phyloP scores from a whole-genome alignment of 225 moss, liverwort and hornwort species.

The Climacium dendroides region DNA sequence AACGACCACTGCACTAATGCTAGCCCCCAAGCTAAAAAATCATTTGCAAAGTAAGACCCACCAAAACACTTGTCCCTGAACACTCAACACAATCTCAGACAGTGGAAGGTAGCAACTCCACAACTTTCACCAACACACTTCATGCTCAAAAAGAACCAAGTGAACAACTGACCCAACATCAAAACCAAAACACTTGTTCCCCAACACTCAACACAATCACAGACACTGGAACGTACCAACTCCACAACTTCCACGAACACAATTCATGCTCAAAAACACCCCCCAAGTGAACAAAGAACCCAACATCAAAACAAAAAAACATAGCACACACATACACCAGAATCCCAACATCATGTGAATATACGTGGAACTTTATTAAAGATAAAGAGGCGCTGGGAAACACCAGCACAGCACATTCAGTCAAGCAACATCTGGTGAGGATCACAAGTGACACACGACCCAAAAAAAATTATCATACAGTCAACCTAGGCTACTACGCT shows the following conservation, averaged over 20 bases:
- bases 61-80: too few species aligned
- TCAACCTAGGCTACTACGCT: neutral
- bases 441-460: neutral
- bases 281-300: neutral
- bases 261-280: neutral
- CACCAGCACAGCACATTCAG: neutral
- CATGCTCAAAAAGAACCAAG: neutral
- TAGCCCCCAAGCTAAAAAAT: too few species aligned
- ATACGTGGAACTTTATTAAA: neutral
- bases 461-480: constrained; percentile 23
- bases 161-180: neutral
- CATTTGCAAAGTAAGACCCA: too few species aligned
- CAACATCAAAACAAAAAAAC: accelerated
- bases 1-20: neutral
- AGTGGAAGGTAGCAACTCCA: neutral
- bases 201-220: neutral
- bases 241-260: too few species aligned
- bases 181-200: too few species aligned
- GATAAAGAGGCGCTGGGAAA: neutral
- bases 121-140: neutral
- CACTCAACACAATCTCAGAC: neutral
- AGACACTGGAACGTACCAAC: neutral
- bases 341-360: neutral
- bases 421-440: neutral
- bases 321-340: too few species aligned